Conservation (phyloP, 208 protist genomes). For the Crithidia sp. region DNA sequence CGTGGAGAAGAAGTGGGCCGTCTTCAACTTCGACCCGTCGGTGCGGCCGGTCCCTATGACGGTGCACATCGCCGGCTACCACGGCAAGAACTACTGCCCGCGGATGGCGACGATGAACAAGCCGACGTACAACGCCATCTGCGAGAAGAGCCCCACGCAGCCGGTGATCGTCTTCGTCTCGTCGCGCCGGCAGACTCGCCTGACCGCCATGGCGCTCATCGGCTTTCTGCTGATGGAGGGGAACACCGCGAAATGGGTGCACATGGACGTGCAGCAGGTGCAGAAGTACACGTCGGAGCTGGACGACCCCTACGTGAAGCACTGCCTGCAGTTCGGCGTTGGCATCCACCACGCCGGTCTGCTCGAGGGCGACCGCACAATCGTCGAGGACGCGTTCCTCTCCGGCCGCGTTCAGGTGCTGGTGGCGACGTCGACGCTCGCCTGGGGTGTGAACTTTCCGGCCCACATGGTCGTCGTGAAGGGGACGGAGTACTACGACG, state of each 20-base stretch:
- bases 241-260: conserved; percentile 94
- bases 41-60: conserved; percentile 98
- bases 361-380: conserved; percentile 76
- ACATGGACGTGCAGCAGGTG: conserved; percentile 91
- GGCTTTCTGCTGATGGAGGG: conserved; percentile 92
- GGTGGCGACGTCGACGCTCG: conserved; percentile 98
- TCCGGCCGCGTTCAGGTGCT: conserved; percentile 97
- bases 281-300: conserved; percentile 69
- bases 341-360: conserved; percentile 99
- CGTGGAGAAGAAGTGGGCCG: conserved; percentile 90
- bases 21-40: conserved; percentile 99
- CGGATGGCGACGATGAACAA: conserved; percentile 99
- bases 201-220: conserved; percentile 99
- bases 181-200: conserved; percentile 97
- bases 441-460: conserved; percentile 99
- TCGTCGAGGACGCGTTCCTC: conserved; percentile 96
- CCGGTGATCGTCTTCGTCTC: conserved; percentile 99
- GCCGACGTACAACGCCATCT: conserved; percentile 98
- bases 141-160: conserved; percentile 93
- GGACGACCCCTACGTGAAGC: conserved; percentile 91
- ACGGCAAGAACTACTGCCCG: conserved; percentile 98
- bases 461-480: conserved; percentile 99
- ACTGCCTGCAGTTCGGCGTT: conserved; percentile 98
- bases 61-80: conserved; percentile 96
- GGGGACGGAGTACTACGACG: conserved; percentile 99